phyloP scores from a whole-genome alignment of 2,329 filamentous ascomycete genomes.

The Claviceps spartinae region DNA sequence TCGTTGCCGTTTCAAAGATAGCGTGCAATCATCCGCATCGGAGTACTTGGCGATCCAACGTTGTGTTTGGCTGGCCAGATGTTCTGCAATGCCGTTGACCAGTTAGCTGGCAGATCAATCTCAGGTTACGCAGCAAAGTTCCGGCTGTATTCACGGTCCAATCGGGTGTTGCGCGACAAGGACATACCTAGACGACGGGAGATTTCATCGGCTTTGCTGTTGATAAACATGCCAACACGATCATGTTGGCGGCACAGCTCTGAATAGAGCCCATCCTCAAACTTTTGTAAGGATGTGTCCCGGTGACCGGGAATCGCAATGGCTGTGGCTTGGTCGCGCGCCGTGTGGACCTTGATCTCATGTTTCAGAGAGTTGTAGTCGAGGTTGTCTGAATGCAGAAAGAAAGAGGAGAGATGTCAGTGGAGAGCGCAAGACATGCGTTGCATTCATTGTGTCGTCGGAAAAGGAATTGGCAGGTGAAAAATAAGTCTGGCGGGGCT shows the following conservation, averaged over 20 bases:
- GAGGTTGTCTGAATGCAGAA: slow-evolving; percentile 53
- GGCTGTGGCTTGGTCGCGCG: slow-evolving; percentile 52
- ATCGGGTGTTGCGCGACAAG: neutral
- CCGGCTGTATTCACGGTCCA: neutral
- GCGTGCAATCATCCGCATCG: slow-evolving; percentile 16
- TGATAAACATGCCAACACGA: slow-evolving; percentile 64
- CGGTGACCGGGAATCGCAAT: slow-evolving; percentile 62
- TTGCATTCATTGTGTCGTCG: neutral
- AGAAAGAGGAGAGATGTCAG: neutral
- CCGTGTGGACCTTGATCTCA: slow-evolving; percentile 70
- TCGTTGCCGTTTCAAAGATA: slow-evolving; percentile 34
- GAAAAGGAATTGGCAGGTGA: neutral
- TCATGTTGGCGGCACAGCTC: slow-evolving; percentile 65
- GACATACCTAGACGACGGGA: slow-evolving; percentile 50
- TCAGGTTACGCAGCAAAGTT: neutral
- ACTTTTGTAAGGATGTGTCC: slow-evolving; percentile 43
- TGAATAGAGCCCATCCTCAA: slow-evolving; percentile 57
- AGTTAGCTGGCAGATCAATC: neutral
- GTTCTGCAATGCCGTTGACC: slow-evolving; percentile 22
- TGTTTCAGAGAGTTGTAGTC: slow-evolving; percentile 82
- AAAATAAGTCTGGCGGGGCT: neutral
- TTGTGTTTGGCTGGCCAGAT: slow-evolving; percentile 34
- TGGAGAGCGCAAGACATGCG: neutral
- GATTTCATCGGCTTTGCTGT: slow-evolving; percentile 69
- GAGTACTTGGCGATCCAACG: slow-evolving; percentile 32